Evolutionary conservation across 306 rosid species (phyloP).

Genomic region (Vigna trinervia): DNA sequence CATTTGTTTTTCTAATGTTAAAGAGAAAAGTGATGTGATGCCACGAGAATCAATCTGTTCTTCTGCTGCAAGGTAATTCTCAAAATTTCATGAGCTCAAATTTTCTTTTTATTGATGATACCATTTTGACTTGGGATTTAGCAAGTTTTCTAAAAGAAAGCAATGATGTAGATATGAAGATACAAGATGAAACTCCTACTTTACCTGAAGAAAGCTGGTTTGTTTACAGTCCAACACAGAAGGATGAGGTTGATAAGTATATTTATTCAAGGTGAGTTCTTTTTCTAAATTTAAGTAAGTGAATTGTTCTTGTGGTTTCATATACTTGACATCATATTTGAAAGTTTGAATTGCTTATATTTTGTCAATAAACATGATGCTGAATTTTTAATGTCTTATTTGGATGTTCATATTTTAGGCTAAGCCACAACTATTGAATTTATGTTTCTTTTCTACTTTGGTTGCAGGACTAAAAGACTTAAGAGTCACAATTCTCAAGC

Average conservation of each 20-base stretch:
- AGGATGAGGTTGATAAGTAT: background rate
- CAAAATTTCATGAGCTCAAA: background rate
- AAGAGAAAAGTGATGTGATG: constrained; percentile 41
- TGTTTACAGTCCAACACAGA: constrained; percentile 41
- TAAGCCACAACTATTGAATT: too few species aligned
- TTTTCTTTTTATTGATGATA: background rate
- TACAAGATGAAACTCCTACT: background rate
- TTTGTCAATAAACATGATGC: background rate
- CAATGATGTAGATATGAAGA: background rate
- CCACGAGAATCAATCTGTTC: constrained; percentile 35
- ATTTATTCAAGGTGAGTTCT: too few species aligned
- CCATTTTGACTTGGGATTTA: constrained; percentile 10
- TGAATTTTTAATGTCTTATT: too few species aligned
- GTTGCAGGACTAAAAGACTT: too few species aligned
- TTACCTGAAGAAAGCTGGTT: constrained; percentile 49
- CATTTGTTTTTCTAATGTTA: constrained; percentile 2
- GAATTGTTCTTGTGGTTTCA: background rate
- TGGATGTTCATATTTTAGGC: too few species aligned
- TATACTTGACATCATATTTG: background rate
- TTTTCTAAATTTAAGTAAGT: background rate
- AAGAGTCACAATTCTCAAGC: too few species aligned
- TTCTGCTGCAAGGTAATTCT: constrained; percentile 55
- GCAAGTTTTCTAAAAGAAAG: constrained; percentile 23
- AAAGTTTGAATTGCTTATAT: background rate
- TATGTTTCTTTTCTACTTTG: too few species aligned